Base-by-base conservation (phyloP, 495 filamentous ascomycete species). In the Talaromyces stipitatus region DNA sequence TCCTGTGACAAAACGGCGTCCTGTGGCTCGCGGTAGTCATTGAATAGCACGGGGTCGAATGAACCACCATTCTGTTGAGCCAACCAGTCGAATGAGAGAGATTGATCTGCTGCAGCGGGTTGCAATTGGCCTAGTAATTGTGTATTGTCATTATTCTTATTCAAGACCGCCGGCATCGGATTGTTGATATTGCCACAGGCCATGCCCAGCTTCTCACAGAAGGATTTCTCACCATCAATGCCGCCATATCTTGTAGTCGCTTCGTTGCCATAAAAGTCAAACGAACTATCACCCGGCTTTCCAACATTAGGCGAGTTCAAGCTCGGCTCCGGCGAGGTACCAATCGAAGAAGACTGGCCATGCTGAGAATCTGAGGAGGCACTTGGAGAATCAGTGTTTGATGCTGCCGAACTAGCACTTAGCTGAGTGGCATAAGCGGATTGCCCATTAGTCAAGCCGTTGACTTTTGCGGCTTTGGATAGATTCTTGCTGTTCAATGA, bases 21-120 rank as follows among this genome's bases (percentile, higher is more conserved):
- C 62, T 96, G 89, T 5, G 88, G 86, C 63, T 99, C 95, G 36
- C 94, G 85, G 72, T 96, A 97, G 61, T 92, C 91, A 52, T 87
- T 88, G 69, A 97, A 99, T 2, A 97, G 79, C 29, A 90, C 82
- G 1, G 94, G 94, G 60, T 97, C 90, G 61, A 97, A 97, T 61
- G 90, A 84, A 53, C 90, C 90, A 41, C 86, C 84, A 66, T 91
- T 94, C 67, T 96, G 89, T 63, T 88, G 83, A 9, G 88, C 83
- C 58, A 96, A 68, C 82, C 87, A 92, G 62, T 91, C 88, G 50
- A 96, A 58, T 61, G 76, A 70, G 60, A 75, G 65, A 66, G 60
- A 48, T 66, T 64, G 57, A 45, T 67, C 62, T 16, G 56, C 45
- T 32, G 67, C 54, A 16, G 65, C 61, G 24, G 65, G 63, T 41